Conservation (phyloP, 2,329 filamentous ascomycete species). For the Didymella pomorum region DNA sequence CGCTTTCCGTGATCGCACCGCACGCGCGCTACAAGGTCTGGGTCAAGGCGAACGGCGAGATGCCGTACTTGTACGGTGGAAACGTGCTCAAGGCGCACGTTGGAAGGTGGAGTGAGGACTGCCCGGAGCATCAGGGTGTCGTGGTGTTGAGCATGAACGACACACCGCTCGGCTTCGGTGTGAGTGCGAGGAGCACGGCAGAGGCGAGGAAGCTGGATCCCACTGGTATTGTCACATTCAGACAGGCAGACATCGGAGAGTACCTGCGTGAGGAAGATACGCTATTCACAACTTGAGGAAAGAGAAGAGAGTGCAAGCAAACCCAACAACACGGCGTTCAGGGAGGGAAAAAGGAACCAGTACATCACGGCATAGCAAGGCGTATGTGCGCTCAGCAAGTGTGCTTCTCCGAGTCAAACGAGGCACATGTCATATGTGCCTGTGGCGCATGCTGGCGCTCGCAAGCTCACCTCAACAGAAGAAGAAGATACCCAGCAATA, state of each 20-base stretch:
- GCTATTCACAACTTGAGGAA: constrained; percentile 63
- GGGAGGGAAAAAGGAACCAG: too few relatives aligned
- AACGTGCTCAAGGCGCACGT: constrained; percentile 86
- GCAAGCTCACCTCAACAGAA: not conserved
- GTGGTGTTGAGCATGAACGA: constrained; percentile 93
- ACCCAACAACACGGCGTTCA: not conserved
- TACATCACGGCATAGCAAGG: not conserved
- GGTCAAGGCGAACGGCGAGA: constrained; percentile 95
- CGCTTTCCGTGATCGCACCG: constrained; percentile 85
- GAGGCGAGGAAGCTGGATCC: constrained; percentile 87
- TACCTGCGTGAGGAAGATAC: constrained; percentile 85
- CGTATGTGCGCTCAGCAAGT: too few relatives aligned
- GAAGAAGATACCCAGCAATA: constrained; percentile 19
- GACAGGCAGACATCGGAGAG: constrained; percentile 93
- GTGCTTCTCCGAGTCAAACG: too few relatives aligned
- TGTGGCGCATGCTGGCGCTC: too few relatives aligned
- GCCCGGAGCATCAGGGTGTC: constrained; percentile 89
- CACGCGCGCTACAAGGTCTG: constrained; percentile 97
- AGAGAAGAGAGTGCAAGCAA: not conserved
- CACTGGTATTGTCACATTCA: constrained; percentile 86
- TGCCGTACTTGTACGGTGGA: constrained; percentile 95
- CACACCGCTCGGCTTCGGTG: constrained; percentile 86
- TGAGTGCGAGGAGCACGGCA: constrained; percentile 85
- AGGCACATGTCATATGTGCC: too few relatives aligned
- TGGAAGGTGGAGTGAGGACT: constrained; percentile 87